These are phyloP conservation scores for Phytophthora pseudosyringae DNA, from an alignment of 352 stramenopile genomes.

Conservation along the genomic window DNA sequence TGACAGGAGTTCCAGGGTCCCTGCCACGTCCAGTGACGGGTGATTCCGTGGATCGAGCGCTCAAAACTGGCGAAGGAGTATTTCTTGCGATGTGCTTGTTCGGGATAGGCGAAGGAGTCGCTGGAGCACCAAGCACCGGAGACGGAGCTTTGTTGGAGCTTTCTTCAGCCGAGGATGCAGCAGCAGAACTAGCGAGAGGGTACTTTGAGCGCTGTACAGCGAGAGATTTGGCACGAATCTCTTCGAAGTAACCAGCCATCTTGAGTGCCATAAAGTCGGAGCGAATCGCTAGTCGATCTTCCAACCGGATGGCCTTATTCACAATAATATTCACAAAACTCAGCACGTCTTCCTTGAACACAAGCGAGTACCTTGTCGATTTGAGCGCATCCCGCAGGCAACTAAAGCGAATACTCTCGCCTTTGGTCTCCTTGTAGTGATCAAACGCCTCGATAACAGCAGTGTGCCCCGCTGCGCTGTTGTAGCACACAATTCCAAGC, in stretches of 20 bases:
- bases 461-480: conserved; percentile 81
- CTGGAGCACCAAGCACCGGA: conserved; percentile 28
- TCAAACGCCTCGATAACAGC: conserved; percentile 85
- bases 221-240: conserved; percentile 83
- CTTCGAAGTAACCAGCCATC: conserved; percentile 89
- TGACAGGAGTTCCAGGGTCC: conserved; percentile 33
- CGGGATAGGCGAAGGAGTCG: conserved; percentile 34
- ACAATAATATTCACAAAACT: conserved; percentile 92
- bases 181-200: conserved; percentile 50
- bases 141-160: conserved; percentile 28
- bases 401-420: conserved; percentile 80
- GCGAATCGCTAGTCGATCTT: conserved; percentile 83
- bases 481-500: conserved; percentile 88
- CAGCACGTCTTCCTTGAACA: conserved; percentile 90
- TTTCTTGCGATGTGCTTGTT: conserved; percentile 41
- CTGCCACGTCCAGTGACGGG: conserved; percentile 29
- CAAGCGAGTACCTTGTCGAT: conserved; percentile 81
- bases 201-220: conserved; percentile 80
- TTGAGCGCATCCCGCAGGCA: conserved; percentile 83
- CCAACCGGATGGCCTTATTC: conserved; percentile 86
- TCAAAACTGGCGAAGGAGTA: conserved; percentile 39
- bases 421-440: conserved; percentile 87
- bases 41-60: conserved; percentile 34
- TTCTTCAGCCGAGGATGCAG: conserved; percentile 30
- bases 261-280: conserved; percentile 87